Percentiles rank a stretch among this genome's conserved stretches.
Evolutionary conservation across 23 red algal genomes (phyloP).

Genomic region (Agarophyton chilense): DNA sequence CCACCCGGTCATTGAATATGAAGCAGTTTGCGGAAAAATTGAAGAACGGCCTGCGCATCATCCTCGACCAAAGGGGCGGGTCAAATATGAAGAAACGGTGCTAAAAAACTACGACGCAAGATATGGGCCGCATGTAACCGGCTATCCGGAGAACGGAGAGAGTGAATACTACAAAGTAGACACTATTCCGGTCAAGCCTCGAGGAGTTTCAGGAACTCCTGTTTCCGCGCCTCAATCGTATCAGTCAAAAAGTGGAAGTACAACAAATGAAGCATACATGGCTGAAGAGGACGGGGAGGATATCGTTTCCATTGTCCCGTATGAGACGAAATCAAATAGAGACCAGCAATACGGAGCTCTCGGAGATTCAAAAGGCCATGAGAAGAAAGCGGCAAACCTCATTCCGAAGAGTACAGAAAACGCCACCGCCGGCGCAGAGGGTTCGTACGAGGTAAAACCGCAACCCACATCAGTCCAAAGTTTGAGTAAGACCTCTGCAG

Average conservation of each 20-base stretch:
- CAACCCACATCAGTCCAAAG: neutral
- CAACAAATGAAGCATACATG: neutral
- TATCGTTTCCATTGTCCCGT: neutral
- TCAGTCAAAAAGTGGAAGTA: neutral
- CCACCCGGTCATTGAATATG: slow-evolving; percentile 47
- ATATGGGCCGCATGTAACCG: slow-evolving; percentile 53
- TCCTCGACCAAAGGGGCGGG: slow-evolving; percentile 22
- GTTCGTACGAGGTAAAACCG: neutral
- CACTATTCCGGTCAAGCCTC: slow-evolving; percentile 27
- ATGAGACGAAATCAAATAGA: neutral
- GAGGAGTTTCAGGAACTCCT: slow-evolving; percentile 25
- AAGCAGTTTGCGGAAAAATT: slow-evolving; percentile 6
- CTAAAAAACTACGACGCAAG: slow-evolving; percentile 57
- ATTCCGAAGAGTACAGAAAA: neutral
- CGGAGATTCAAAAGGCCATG: neutral
- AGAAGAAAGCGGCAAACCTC: neutral
- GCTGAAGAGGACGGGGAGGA: neutral
- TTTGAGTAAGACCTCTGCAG: neutral
- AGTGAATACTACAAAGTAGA: slow-evolving; percentile 49
- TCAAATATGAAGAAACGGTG: slow-evolving; percentile 47
- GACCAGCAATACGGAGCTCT: neutral
- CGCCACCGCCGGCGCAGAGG: neutral
- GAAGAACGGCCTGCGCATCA: slow-evolving; percentile 14
- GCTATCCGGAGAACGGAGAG: slow-evolving; percentile 29
- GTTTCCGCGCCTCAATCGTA: slow-evolving; percentile 1